Conservation (phyloP, 2,329 filamentous ascomycete species). For the Sporothrix pseudoabietina region DNA sequence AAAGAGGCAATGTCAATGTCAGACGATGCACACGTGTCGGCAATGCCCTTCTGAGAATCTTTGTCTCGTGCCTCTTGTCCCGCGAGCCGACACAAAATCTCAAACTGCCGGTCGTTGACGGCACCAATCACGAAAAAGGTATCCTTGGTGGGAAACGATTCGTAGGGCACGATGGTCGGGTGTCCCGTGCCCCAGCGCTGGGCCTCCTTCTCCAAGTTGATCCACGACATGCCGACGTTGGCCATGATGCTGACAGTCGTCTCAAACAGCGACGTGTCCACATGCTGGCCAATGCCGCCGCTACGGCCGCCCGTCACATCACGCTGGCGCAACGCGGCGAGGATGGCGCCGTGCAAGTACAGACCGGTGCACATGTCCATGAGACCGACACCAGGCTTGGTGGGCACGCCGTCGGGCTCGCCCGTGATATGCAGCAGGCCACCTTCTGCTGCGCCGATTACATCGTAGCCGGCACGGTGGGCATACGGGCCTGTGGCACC, state of each 20-base stretch:
- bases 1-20: not conserved
- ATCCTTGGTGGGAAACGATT: not conserved
- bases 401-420: conserved; percentile 23
- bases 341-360: conserved; percentile 31
- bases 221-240: conserved; percentile 30
- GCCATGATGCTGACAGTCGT: conserved; percentile 30
- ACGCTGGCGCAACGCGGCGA: conserved; percentile 25
- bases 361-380: conserved; percentile 28
- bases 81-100: conserved; percentile 1
- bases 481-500: conserved; percentile 25
- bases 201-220: conserved; percentile 30
- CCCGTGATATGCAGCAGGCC: conserved; percentile 31
- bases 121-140: conserved; percentile 18
- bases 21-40: not conserved
- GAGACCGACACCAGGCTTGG: conserved; percentile 27
- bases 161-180: conserved; percentile 17
- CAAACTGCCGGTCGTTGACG: conserved; percentile 26
- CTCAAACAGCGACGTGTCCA: conserved; percentile 31
- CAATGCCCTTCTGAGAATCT: not conserved
- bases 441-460: conserved; percentile 29
- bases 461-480: conserved; percentile 29
- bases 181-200: conserved; percentile 5
- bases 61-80: not conserved
- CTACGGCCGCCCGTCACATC: conserved; percentile 19
- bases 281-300: conserved; percentile 27